Evolutionary conservation across 2,329 filamentous ascomycete species (phyloP), one percentile per base, ranked within the genome.

Genomic region (Alternaria sp.): DNA sequence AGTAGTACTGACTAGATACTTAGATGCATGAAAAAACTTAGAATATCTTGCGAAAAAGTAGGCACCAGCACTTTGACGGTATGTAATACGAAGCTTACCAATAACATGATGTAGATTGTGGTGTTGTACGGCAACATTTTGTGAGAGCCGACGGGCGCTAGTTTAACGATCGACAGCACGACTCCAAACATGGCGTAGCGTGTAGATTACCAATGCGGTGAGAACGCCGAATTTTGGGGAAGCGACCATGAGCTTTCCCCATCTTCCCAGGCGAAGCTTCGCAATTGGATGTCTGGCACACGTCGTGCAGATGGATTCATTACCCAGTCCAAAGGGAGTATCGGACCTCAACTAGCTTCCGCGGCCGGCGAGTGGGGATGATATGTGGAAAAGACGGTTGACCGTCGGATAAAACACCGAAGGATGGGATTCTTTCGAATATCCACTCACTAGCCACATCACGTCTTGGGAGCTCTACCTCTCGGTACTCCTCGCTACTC

Each of bases 321-420:
- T 34, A 28, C 12, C 40, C 40, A 53, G 18, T n/a, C 44, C 30
- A 5, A 34, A 48, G 12, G 40, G n/a, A 50, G 22, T 8, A 38
- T 45, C 55, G 50, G 9, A 51, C 48, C 22, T 25, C 5, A 53
- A 57, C 55, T 71, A 69, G 68, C 34, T 44, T 71, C 68, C 68
- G 67, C 68, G 65, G 65, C 67, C 68, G 67, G 64, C 45, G 65
- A 41, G 45, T 54, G 63, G 58, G 48, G 56, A 54, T 16, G 27
- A 32, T 63, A 25, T 38, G 43, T 41, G 32, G 36, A 28, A 20
- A 20, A 48, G 16, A 40, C 40, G 30, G 54, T 52, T 58, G 32
- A 45, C 59, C 54, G 59, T 64, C 62, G 62, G 62, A 53, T 51
- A 62, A 54, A 62, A 38, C 43, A 44, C 59, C 54, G 54, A 60